Evolutionary conservation across 2,329 filamentous ascomycete species (phyloP), one percentile per base, ranked within the genome.

Genomic region (Aspergillus pseudoterreus): DNA sequence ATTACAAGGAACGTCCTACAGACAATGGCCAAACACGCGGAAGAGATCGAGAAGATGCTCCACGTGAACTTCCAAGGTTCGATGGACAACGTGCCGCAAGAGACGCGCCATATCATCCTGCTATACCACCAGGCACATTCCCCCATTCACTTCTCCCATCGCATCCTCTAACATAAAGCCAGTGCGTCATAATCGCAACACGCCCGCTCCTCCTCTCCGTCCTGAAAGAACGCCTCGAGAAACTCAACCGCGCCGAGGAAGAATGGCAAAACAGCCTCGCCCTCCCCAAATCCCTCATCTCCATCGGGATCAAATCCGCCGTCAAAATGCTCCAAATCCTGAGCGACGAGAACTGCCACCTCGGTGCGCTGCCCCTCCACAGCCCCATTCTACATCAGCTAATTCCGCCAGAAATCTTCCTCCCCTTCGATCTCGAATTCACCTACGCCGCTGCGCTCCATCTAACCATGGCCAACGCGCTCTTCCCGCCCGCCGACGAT

Each of bases 241-340:
- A 61, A 6, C 50, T 71, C 0, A 56, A 53, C 0, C 53, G 62
- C 2, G 58, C 57, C 45, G 56, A 48, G 2, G 64, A 71, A 22
- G 63, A 71, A 24, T 68, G 68, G 32, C 62, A 68, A 8, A 64
- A 49, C 0, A 69, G 74, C 30, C 53, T 74, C 0, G 58, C 58
- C 2, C 65, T 63, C 1, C 73, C 70, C 1, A 69, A 64, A 11
- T 56, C 68, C 0, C 49, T 75, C 0, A 72, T 75, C 6, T 68
- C 66, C 0, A 72, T 68, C 0, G 70, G 73, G 4, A 74, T 75
- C 17, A 74, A 75, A 32, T 75, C 72, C 0, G 72, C 73, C 0
- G 58, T 63, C 3, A 75, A 75, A 44, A 71, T 68, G 0, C 56
- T 75, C 0, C 68, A 73, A 38, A 73, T 75, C 0, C 49, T 75